These are phyloP conservation scores for Tagetes patula DNA, from an alignment of 129 eudicot genomes.

Conservation along the genomic window DNA sequence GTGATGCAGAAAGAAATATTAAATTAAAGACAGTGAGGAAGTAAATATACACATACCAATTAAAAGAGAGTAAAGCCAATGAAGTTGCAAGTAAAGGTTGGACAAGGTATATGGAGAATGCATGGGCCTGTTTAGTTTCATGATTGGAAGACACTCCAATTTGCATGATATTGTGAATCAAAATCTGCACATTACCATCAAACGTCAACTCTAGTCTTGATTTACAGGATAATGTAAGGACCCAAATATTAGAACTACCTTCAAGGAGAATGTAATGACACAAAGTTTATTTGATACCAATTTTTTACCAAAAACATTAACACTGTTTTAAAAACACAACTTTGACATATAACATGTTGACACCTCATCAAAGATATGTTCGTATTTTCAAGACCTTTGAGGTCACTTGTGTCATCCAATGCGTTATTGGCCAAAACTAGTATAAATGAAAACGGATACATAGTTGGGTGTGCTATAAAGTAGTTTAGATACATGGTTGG, in stretches of 20 bases:
- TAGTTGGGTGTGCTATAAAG: neutral
- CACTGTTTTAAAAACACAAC: neutral
- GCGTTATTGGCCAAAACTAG: neutral
- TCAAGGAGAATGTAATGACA: neutral
- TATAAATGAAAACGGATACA: neutral
- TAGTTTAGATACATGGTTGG: neutral
- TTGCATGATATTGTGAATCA: constrained; percentile 93
- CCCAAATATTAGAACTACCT: neutral
- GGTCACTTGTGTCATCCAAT: neutral
- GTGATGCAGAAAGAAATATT: constrained; percentile 1
- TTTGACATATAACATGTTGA: constrained; percentile 2
- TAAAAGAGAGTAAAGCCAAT: constrained; percentile 85
- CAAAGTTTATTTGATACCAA: neutral
- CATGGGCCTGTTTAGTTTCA: constrained; percentile 93
- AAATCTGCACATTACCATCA: constrained; percentile 52
- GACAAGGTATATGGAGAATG: constrained; percentile 87
- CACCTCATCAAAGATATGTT: neutral
- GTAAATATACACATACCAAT: constrained; percentile 56
- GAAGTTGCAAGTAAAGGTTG: constrained; percentile 97
- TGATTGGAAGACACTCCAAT: constrained; percentile 75
- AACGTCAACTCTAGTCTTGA: constrained; percentile 31
- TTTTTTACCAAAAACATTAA: neutral
- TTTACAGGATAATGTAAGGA: neutral
- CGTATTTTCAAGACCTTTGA: neutral
- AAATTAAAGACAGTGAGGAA: neutral